These are phyloP conservation scores for Penicillium cinerascens DNA, from an alignment of 495 filamentous ascomycete species.

Conservation along the genomic window DNA sequence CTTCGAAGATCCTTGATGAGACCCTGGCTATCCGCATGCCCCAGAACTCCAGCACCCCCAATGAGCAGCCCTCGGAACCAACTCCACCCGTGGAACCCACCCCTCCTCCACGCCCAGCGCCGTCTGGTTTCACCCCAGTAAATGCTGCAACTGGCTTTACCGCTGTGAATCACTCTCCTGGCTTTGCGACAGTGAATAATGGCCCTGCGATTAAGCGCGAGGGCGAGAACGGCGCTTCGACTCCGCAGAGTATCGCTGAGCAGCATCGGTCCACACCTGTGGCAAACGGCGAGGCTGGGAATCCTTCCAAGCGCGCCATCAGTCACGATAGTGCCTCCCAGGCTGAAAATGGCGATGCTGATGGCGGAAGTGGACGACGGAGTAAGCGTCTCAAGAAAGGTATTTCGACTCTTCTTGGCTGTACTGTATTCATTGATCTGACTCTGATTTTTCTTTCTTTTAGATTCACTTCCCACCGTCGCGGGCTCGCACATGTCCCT, in stretches of 20 bases:
- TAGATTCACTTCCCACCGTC: constrained; percentile 83
- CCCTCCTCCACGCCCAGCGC: constrained; percentile 37
- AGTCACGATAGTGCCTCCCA: constrained; percentile 72
- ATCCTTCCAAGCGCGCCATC: constrained; percentile 74
- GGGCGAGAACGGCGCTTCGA: constrained; percentile 43
- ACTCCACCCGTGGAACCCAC: constrained; percentile 50
- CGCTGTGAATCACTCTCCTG: constrained; percentile 60
- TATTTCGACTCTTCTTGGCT: constrained; percentile 33
- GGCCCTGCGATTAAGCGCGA: constrained; percentile 48
- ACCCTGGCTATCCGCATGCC: constrained; percentile 71
- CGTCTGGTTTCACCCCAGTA: constrained; percentile 77
- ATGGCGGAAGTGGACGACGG: constrained; percentile 69
- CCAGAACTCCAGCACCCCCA: constrained; percentile 63
- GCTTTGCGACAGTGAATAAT: constrained; percentile 53
- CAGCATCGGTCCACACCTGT: constrained; percentile 40
- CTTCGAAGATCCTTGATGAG: constrained; percentile 59
- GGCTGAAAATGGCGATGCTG: constrained; percentile 52
- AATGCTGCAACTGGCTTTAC: constrained; percentile 71
- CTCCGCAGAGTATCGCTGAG: constrained; percentile 40
- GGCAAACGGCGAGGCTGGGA: constrained; percentile 56
- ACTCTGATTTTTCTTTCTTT: constrained; percentile 15
- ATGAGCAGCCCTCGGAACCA: constrained; percentile 42
- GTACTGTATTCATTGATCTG: constrained; percentile 3
- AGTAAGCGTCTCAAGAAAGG: constrained; percentile 95
- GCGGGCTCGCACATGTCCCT: constrained; percentile 96